A percentile compares a stretch with the other conserved stretches of the same genome.
phyloP scores from a whole-genome alignment of 1,284 basidiomycete species.

The Leccinum subspadiceum region DNA sequence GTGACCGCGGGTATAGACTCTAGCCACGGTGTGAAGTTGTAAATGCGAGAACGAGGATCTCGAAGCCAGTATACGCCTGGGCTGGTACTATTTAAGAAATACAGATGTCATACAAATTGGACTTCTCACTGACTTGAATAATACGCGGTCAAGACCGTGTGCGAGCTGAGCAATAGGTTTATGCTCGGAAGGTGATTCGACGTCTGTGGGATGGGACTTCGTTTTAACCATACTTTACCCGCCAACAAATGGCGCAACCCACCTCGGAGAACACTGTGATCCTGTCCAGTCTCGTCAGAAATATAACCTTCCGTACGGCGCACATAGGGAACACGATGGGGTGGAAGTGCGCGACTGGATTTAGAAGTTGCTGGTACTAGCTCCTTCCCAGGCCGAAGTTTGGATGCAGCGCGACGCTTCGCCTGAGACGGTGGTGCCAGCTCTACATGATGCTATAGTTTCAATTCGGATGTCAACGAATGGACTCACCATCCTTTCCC shows the following conservation, averaged over 20 bases:
- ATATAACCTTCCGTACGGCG: conserved; percentile 47
- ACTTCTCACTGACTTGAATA: conserved; percentile 71
- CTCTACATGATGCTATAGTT: conserved; percentile 3
- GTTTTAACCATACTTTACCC: background rate
- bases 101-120: background rate
- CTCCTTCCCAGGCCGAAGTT: conserved; percentile 13
- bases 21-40: conserved; percentile 79
- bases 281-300: conserved; percentile 33
- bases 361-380: conserved; percentile 6
- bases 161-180: conserved; percentile 68
- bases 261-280: conserved; percentile 24
- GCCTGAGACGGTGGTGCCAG: conserved; percentile 21
- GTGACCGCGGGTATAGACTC: conserved; percentile 74
- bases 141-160: conserved; percentile 78
- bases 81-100: conserved; percentile 39
- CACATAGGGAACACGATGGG: conserved; percentile 25
- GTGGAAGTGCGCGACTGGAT: conserved; percentile 18
- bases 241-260: background rate
- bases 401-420: conserved; percentile 7
- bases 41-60: conserved; percentile 84
- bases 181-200: conserved; percentile 46
- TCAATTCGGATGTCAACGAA: background rate
- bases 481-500: conserved; percentile 27
- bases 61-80: conserved; percentile 91
- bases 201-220: conserved; percentile 36